Evolutionary conservation across 331 rosid species (phyloP), one percentile per base, ranked within the genome.

Genomic region (Quercus tomentella): DNA sequence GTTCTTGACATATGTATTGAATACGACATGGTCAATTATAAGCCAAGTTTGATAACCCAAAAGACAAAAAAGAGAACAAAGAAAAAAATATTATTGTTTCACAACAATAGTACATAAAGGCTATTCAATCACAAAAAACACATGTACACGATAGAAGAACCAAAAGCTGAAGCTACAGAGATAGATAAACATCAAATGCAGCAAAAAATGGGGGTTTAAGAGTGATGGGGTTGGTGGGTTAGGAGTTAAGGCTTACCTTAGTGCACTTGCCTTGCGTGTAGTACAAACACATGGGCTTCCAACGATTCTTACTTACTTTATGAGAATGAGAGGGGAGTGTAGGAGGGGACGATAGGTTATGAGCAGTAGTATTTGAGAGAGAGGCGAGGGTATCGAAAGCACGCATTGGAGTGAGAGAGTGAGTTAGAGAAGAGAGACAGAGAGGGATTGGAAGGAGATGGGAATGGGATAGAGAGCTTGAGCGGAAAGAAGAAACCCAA

Each of bases 221-320:
- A 76, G 26, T 23, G 75, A 77, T 31, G 76, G 56, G 73, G 30
- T 10, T 16, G 63, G 72, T 6, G 76, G 60, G 80, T 61, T 6
- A 41, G 17, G 11, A 80, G 22, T 76, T 54, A 76, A 73, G 66
- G 80, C 4, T 35, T 60, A 88, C 96, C 97, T 76, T 89, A 70
- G 91, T 84, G 89, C 98, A 94, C 70, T 86, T 92, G 61, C 87
- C 93, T 83, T 94, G 98, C 5, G 97, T 90, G 88, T 88, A 92
- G 82, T 89, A 94, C 83, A 94, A 76, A 84, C 98, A 94, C 86
- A 87, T 87, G 74, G 91, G 98, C 81, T 83, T 92, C 91, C 92
- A 84, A 69, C 89, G 92, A 56, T 21, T 51, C 11, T 76, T 86
- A 61, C 82, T n/a, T 56, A 23, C 75, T 55, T 7, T 69, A 6